These are phyloP conservation scores for Chaetomiaceae sp. DNA, from an alignment of 2,329 filamentous ascomycete species.

Conservation along the genomic window DNA sequence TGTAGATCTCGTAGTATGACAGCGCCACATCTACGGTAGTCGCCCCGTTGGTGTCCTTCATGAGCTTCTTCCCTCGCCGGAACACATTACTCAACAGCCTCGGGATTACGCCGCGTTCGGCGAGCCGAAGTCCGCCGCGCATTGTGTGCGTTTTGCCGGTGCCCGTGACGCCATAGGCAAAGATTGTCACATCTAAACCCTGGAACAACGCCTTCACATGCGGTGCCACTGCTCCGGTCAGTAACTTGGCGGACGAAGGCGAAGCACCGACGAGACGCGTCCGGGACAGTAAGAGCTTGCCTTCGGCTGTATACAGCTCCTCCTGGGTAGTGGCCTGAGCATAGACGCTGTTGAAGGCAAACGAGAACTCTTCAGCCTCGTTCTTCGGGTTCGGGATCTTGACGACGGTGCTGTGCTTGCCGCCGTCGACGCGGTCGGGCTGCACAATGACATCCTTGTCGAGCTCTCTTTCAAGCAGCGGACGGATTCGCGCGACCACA, in stretches of 20 bases:
- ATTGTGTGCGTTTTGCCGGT: slow-evolving; percentile 96
- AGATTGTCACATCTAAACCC: slow-evolving; percentile 81
- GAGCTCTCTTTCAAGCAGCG: slow-evolving; percentile 76
- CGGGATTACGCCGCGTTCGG: slow-evolving; percentile 83
- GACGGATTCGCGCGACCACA: slow-evolving; percentile 86
- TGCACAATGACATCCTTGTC: slow-evolving; percentile 82
- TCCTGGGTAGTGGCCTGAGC: slow-evolving; percentile 75
- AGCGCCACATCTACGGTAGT: slow-evolving; percentile 68
- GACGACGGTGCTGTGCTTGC: slow-evolving; percentile 61
- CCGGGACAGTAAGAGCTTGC: slow-evolving; percentile 40
- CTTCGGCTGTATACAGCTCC: slow-evolving; percentile 81
- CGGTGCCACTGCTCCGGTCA: slow-evolving; percentile 60
- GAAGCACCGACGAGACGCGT: too few species aligned
- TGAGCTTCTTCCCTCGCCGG: slow-evolving; percentile 74
- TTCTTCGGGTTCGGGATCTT: slow-evolving; percentile 94
- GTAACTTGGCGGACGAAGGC: too few species aligned
- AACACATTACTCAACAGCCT: slow-evolving; percentile 80
- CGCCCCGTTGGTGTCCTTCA: slow-evolving; percentile 66
- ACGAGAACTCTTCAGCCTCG: slow-evolving; percentile 82
- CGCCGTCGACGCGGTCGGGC: slow-evolving; percentile 56
- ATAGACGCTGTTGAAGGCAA: slow-evolving; percentile 92
- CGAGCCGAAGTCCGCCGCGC: slow-evolving; percentile 80
- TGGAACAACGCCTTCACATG: slow-evolving; percentile 88
- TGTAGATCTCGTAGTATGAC: slow-evolving; percentile 96
- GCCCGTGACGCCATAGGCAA: slow-evolving; percentile 88